These are phyloP conservation scores for Epichloe amarillans DNA, from an alignment of 2,329 filamentous ascomycete species.

Conservation along the genomic window DNA sequence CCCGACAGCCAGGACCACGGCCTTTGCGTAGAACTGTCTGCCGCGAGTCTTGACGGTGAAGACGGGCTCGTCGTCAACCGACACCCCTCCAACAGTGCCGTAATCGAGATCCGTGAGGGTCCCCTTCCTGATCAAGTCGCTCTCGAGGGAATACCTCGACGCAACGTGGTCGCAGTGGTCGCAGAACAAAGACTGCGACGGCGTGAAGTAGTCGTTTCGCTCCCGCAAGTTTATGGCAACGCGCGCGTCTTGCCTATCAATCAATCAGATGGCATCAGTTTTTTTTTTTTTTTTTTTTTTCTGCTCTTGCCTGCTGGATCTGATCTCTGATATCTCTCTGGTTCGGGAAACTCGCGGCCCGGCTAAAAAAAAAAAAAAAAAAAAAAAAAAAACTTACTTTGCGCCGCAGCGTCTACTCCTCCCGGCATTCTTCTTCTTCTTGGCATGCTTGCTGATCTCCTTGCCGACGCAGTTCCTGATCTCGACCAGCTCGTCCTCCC, in stretches of 20 bases:
- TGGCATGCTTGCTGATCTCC: constrained; percentile 66
- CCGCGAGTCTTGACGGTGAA: constrained; percentile 52
- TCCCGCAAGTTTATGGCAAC: constrained; percentile 52
- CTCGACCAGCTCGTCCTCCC: constrained; percentile 53
- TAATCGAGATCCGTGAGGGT: constrained; percentile 49
- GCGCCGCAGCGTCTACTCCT: constrained; percentile 21
- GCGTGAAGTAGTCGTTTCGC: constrained; percentile 56
- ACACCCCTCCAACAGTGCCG: constrained; percentile 30
- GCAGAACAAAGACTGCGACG: constrained; percentile 46
- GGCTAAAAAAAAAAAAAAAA: neutral
- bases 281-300: too few relatives aligned
- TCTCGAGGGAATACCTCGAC: constrained; percentile 34
- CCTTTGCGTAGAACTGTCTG: constrained; percentile 39
- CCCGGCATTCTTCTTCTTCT: constrained; percentile 46
- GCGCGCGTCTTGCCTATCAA: constrained; percentile 26
- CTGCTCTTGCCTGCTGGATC: neutral
- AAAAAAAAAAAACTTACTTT: constrained; percentile 22
- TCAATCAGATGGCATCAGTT: constrained; percentile 2
- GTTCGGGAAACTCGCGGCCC: neutral
- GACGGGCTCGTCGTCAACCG: constrained; percentile 36
- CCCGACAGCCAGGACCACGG: constrained; percentile 58
- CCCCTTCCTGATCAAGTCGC: constrained; percentile 46
- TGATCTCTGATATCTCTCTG: neutral
- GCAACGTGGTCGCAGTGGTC: constrained; percentile 48
- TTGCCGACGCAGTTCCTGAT: constrained; percentile 65